A percentile compares a stretch with the other conserved stretches of the same genome.
phyloP scores from a whole-genome alignment of 768 basidiomycete species.

The Suillus hirtellus region DNA sequence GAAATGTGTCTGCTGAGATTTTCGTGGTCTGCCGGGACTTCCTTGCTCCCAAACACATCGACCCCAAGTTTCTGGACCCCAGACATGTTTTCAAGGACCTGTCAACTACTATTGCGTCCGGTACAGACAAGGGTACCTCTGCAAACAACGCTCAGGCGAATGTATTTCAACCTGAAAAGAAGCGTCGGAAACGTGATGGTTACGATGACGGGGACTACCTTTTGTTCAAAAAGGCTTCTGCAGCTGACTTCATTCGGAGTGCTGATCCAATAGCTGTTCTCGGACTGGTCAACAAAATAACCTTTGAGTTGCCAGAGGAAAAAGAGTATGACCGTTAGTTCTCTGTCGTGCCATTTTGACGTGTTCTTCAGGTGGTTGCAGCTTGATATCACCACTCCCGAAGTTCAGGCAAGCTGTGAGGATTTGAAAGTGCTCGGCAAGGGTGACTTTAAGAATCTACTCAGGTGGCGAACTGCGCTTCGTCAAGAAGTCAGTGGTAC shows the following conservation, averaged over 20 bases:
- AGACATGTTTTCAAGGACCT: conserved; percentile 97
- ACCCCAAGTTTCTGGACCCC: conserved; percentile 97
- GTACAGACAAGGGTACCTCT: conserved; percentile 52
- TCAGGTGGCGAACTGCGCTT: conserved; percentile 88
- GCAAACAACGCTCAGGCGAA: conserved; percentile 77
- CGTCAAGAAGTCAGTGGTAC: conserved; percentile 72
- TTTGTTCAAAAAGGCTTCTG: conserved; percentile 73
- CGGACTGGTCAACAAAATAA: conserved; percentile 75
- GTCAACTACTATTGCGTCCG: conserved; percentile 44
- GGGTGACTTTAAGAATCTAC: conserved; percentile 90
- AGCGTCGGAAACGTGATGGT: conserved; percentile 87
- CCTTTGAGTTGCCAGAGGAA: conserved; percentile 82
- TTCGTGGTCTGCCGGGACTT: conserved; percentile 98
- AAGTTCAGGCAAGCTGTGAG: conserved; percentile 79
- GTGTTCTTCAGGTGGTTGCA: conserved; percentile 62
- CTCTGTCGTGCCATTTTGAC: conserved; percentile 10
- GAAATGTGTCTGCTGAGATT: conserved; percentile 99
- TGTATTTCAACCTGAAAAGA: conserved; percentile 98
- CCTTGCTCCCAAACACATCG: conserved; percentile 91
- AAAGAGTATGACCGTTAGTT: conserved; percentile 55
- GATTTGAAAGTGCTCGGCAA: conserved; percentile 98
- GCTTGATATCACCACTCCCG: conserved; percentile 69
- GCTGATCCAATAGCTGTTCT: conserved; percentile 78
- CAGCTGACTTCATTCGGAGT: conserved; percentile 67
- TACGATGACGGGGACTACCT: conserved; percentile 95